Percentiles rank a stretch among this genome's conserved stretches.
These are phyloP conservation scores for Fallopia convolvulus DNA, from an alignment of 148 eudicot genomes.

Conservation along the genomic window DNA sequence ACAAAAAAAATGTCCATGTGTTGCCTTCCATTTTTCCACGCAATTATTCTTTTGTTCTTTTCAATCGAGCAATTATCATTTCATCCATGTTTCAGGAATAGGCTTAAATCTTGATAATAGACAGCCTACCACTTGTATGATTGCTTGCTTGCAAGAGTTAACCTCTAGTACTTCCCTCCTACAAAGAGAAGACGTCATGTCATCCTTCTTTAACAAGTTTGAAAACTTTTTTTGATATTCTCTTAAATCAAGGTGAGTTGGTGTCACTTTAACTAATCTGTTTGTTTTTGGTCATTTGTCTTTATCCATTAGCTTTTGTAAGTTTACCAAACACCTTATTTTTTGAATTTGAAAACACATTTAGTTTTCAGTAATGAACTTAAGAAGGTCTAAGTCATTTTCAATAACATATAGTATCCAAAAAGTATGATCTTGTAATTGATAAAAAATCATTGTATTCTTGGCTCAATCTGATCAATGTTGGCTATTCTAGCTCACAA, in stretches of 20 bases:
- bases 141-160: slow-evolving; percentile 49
- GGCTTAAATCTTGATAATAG: slow-evolving; percentile 87
- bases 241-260: slow-evolving; percentile 49
- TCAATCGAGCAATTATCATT: background rate
- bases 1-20: background rate
- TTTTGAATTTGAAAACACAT: background rate
- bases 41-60: background rate
- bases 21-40: background rate
- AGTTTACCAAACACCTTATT: background rate
- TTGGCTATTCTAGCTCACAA: background rate
- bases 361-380: background rate
- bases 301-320: background rate
- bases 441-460: background rate
- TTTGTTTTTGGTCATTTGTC: background rate
- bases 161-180: slow-evolving; percentile 37
- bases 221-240: slow-evolving; percentile 53
- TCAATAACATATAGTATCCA: background rate
- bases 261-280: background rate
- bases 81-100: slow-evolving; percentile 45
- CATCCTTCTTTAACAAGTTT: slow-evolving; percentile 83
- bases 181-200: slow-evolving; percentile 60
- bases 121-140: slow-evolving; percentile 75
- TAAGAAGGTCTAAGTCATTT: too few relatives aligned
- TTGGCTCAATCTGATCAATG: background rate
- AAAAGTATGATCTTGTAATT: background rate